Conservation (phyloP, 1,284 basidiomycete species). For the Cystobasidium pallidum region DNA sequence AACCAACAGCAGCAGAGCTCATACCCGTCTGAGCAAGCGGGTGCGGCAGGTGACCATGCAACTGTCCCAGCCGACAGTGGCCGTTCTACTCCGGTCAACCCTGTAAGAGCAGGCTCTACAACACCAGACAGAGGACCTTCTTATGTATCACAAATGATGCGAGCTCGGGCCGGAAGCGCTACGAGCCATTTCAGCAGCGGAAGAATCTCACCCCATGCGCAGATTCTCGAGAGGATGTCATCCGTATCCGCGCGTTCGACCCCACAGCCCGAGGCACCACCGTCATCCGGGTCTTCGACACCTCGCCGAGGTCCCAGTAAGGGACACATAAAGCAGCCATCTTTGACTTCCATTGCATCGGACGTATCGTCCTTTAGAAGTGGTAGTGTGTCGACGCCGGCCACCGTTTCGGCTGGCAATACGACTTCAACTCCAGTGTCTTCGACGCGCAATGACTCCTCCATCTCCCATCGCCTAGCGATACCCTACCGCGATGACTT, state of each 20-base stretch:
- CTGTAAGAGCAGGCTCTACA: slow-evolving; percentile 37
- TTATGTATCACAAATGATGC: slow-evolving; percentile 42
- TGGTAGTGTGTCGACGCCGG: slow-evolving; percentile 25
- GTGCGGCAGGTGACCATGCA: not conserved
- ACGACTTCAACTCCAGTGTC: slow-evolving; percentile 35
- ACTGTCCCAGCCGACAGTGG: slow-evolving; percentile 58
- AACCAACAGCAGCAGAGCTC: slow-evolving; percentile 44
- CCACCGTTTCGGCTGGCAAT: slow-evolving; percentile 30
- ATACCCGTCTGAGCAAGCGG: not conserved
- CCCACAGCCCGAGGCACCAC: slow-evolving; percentile 20
- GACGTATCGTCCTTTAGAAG: slow-evolving; percentile 18
- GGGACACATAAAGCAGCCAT: slow-evolving; percentile 46
- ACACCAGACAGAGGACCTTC: slow-evolving; percentile 42
- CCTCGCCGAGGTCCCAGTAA: slow-evolving; percentile 32
- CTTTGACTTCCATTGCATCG: slow-evolving; percentile 47
- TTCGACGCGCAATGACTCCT: slow-evolving; percentile 39
- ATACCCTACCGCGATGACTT: slow-evolving; percentile 37
- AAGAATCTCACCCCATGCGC: slow-evolving; percentile 49
- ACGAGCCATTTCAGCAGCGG: slow-evolving; percentile 42
- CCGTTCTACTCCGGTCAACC: slow-evolving; percentile 50
- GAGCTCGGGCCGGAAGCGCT: slow-evolving; percentile 37
- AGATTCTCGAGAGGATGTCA: slow-evolving; percentile 33
- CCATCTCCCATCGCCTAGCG: slow-evolving; percentile 5
- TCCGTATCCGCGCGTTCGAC: slow-evolving; percentile 10
- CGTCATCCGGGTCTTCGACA: slow-evolving; percentile 30